A percentile compares a stretch with the other conserved stretches of the same genome.
phyloP scores from a whole-genome alignment of 192 early-diverging fungal genomes.

The Entomortierella parvispora region DNA sequence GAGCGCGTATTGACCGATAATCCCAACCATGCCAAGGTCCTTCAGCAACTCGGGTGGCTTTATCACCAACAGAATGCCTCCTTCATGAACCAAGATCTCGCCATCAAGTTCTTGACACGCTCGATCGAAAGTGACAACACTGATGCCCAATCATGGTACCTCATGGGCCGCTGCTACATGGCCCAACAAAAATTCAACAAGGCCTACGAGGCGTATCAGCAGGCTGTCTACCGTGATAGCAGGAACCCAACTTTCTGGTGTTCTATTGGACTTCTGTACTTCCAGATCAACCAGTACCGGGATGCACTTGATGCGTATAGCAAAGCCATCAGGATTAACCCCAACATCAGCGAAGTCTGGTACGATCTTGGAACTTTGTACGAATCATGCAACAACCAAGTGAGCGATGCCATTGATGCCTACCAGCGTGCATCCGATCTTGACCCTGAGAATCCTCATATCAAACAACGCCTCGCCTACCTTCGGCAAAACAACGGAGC shows the following conservation, averaged over 20 bases:
- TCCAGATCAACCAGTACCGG: slow-evolving; percentile 93
- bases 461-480: slow-evolving; percentile 79
- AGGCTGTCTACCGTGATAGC: slow-evolving; percentile 93
- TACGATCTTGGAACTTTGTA: slow-evolving; percentile 96
- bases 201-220: slow-evolving; percentile 98
- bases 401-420: slow-evolving; percentile 96
- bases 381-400: slow-evolving; percentile 97
- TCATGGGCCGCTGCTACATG: slow-evolving; percentile 98
- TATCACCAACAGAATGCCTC: slow-evolving; percentile 88
- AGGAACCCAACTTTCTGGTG: slow-evolving; percentile 98
- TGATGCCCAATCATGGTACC: slow-evolving; percentile 95
- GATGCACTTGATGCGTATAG: slow-evolving; percentile 98
- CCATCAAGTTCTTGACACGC: slow-evolving; percentile 83
- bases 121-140: slow-evolving; percentile 86
- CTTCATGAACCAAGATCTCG: slow-evolving; percentile 87
- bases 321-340: slow-evolving; percentile 92
- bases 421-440: slow-evolving; percentile 93
- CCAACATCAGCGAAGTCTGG: slow-evolving; percentile 97
- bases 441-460: slow-evolving; percentile 88
- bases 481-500: slow-evolving; percentile 44
- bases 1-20: slow-evolving; percentile 90
- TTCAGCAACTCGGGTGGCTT: slow-evolving; percentile 98
- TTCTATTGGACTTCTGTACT: slow-evolving; percentile 98
- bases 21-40: slow-evolving; percentile 93
- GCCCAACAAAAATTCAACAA: slow-evolving; percentile 92